Percentiles rank a stretch among this genome's conserved stretches.
Conservation (phyloP, 1,139 yeast species). For the Saccharomycopsis hybrid region DNA sequence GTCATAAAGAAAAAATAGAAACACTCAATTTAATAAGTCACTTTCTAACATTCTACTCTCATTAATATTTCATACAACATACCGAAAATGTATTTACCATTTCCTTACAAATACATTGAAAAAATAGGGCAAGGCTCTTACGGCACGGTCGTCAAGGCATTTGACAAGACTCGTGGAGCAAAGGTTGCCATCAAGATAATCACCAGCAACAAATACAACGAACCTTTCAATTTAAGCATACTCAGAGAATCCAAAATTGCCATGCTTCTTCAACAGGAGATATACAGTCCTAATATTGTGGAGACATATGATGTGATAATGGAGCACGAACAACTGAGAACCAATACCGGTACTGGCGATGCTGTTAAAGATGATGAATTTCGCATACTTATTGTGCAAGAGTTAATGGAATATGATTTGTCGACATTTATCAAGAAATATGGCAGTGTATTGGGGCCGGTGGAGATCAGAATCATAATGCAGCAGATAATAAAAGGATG, state of each 20-base stretch:
- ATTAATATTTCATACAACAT: background rate
- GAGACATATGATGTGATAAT: background rate
- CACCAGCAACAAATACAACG: background rate
- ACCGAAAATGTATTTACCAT: background rate
- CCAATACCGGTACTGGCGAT: no score
- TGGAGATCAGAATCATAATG: background rate
- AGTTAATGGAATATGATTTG: slow-evolving; percentile 8
- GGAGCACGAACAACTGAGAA: background rate
- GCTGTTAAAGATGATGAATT: background rate
- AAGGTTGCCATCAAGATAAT: slow-evolving; percentile 10
- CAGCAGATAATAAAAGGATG: background rate
- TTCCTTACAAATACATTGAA: slow-evolving; percentile 1
- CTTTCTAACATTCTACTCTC: background rate
- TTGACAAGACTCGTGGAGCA: background rate
- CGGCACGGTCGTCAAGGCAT: slow-evolving; percentile 5
- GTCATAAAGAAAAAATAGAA: background rate
- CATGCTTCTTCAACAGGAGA: background rate
- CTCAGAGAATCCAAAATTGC: slow-evolving; percentile 3
- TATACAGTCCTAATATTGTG: slow-evolving; percentile 1
- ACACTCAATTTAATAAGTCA: background rate
- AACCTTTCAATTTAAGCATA: background rate
- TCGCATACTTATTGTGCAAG: slow-evolving; percentile 2
- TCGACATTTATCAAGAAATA: slow-evolving; percentile 3
- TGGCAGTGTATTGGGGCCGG: background rate
- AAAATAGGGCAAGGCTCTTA: slow-evolving; percentile 3